A percentile compares a stretch with the other conserved stretches of the same genome.
Conservation (phyloP, 169 alveolate genomes). For the Eimeria zaria region DNA sequence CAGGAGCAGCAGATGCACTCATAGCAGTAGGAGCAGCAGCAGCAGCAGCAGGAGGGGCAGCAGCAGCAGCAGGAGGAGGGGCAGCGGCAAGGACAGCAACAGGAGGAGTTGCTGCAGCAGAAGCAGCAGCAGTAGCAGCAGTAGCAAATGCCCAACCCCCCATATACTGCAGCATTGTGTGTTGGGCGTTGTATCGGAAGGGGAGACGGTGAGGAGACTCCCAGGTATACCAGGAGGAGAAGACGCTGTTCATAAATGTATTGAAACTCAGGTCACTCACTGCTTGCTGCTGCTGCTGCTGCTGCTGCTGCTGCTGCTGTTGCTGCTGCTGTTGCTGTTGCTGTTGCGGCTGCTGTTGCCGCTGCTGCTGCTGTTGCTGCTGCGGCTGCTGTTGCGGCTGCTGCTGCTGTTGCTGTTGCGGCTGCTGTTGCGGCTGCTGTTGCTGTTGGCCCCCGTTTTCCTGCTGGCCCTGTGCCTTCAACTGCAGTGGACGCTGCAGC, state of each 20-base stretch:
- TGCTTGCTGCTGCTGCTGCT: too few species aligned
- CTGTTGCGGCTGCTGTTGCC: neutral
- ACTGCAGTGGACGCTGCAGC: too few species aligned
- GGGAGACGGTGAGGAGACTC: slow-evolving; percentile 39
- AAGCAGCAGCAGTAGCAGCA: slow-evolving; percentile 38
- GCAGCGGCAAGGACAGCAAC: neutral
- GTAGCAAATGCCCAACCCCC: neutral
- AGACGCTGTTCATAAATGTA: slow-evolving; percentile 18
- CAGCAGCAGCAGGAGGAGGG: neutral
- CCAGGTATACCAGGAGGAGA: slow-evolving; percentile 39
- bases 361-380: neutral
- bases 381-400: too few species aligned
- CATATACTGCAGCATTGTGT: neutral
- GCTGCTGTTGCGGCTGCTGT: too few species aligned
- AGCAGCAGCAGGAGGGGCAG: too few species aligned
- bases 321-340: slow-evolving; percentile 16
- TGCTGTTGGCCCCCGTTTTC: neutral
- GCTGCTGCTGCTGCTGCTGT: neutral
- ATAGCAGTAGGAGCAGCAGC: too few species aligned
- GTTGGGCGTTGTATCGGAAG: slow-evolving; percentile 65
- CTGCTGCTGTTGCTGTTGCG: too few species aligned
- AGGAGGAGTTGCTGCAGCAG: slow-evolving; percentile 11
- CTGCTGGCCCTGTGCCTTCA: too few species aligned
- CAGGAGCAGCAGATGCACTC: too few species aligned
- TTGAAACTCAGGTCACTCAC: neutral